These are phyloP conservation scores for Solidago caesia DNA, from an alignment of 129 eudicot species.

Conservation along the genomic window DNA sequence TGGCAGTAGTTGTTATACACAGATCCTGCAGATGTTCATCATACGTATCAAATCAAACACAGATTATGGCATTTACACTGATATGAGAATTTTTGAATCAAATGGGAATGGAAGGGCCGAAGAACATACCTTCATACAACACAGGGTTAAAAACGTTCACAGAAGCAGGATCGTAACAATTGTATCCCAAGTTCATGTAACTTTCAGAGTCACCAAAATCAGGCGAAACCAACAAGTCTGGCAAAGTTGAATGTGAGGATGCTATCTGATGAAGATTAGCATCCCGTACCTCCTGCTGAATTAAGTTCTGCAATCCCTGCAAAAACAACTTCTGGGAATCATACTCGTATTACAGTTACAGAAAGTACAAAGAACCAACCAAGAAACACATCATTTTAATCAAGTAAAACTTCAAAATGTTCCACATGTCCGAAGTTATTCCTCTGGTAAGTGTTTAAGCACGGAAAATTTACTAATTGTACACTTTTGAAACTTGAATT, in stretches of 20 bases:
- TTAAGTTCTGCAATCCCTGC: slow-evolving; percentile 29
- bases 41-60: slow-evolving; percentile 8
- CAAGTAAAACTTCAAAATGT: slow-evolving; percentile 14
- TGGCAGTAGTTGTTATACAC: slow-evolving; percentile 21
- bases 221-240: slow-evolving; percentile 32
- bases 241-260: slow-evolving; percentile 27
- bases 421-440: not conserved
- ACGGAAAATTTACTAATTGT: not conserved
- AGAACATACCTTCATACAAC: slow-evolving; percentile 36
- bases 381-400: slow-evolving; percentile 17
- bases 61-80: not conserved
- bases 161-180: slow-evolving; percentile 5
- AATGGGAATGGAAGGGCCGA: slow-evolving; percentile 10
- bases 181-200: slow-evolving; percentile 25
- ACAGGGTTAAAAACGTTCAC: slow-evolving; percentile 21
- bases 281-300: slow-evolving; percentile 31
- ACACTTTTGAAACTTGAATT: slow-evolving; percentile 12
- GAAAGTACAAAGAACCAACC: slow-evolving; percentile 9
- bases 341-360: slow-evolving; percentile 28
- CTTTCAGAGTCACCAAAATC: slow-evolving; percentile 20
- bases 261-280: slow-evolving; percentile 29
- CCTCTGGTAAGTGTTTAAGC: slow-evolving; percentile 7
- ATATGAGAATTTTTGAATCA: not conserved
- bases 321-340: slow-evolving; percentile 22
- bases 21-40: slow-evolving; percentile 38